These are phyloP conservation scores for Celoporthe dispersa DNA, from an alignment of 2,329 filamentous ascomycete genomes.

Conservation along the genomic window DNA sequence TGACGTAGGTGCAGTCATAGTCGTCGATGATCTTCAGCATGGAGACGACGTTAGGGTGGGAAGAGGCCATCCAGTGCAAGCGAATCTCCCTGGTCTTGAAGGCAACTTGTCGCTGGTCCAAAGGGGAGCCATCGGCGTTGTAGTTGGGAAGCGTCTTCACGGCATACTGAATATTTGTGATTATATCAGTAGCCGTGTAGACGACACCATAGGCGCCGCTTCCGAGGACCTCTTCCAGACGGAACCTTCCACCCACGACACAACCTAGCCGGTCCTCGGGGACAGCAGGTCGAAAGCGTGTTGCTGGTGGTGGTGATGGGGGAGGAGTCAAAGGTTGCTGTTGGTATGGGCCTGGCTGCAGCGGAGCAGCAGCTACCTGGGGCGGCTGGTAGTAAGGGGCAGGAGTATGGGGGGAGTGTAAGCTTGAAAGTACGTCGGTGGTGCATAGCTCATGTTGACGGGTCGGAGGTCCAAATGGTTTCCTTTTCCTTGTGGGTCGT, in stretches of 20 bases:
- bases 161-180: constrained; percentile 81
- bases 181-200: constrained; percentile 84
- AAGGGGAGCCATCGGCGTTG: constrained; percentile 68
- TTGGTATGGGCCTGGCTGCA: neutral
- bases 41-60: constrained; percentile 91
- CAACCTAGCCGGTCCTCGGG: constrained; percentile 88
- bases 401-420: neutral
- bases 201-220: constrained; percentile 97
- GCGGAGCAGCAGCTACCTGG: neutral
- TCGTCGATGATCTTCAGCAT: constrained; percentile 93
- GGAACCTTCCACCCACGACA: constrained; percentile 79
- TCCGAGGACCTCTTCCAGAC: constrained; percentile 84
- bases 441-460: constrained; percentile 10
- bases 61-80: constrained; percentile 86
- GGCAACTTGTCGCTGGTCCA: constrained; percentile 83
- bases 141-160: constrained; percentile 97
- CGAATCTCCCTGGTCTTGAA: constrained; percentile 95
- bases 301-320: constrained; percentile 40
- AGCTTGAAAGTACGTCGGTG: neutral
- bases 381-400: neutral
- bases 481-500: constrained; percentile 14
- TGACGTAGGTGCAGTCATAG: constrained; percentile 90
- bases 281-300: constrained; percentile 57
- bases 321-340: constrained; percentile 18
- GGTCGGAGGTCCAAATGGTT: constrained; percentile 8